Conservation (phyloP, 2,329 filamentous ascomycete species). For the Tricladium varicosporioides region DNA sequence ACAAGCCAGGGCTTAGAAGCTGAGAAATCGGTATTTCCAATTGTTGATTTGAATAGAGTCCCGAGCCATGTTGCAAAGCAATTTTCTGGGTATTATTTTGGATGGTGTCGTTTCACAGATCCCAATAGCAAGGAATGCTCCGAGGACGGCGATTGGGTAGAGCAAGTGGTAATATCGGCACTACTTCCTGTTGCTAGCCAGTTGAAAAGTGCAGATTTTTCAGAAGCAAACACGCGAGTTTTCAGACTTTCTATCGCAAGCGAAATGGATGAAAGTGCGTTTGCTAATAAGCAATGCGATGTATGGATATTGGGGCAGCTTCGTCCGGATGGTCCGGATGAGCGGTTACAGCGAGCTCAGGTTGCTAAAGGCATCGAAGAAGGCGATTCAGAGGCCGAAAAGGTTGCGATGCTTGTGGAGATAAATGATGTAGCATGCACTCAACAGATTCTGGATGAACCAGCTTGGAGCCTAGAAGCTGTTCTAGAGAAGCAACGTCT, state of each 20-base stretch:
- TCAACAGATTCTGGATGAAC: conserved; percentile 37
- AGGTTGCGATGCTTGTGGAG: conserved; percentile 39
- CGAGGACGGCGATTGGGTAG: conserved; percentile 46
- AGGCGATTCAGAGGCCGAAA: conserved; percentile 37
- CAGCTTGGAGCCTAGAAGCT: conserved; percentile 38
- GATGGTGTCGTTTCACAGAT: conserved; percentile 52
- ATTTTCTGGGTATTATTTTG: conserved; percentile 62
- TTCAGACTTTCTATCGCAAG: conserved; percentile 53
- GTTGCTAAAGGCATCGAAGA: conserved; percentile 43
- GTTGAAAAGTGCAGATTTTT: conserved; percentile 21
- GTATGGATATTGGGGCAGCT: conserved; percentile 61
- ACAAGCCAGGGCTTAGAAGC: conserved; percentile 34
- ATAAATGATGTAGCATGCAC: conserved; percentile 38
- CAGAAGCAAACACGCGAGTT: conserved; percentile 48
- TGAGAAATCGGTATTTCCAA: conserved; percentile 46
- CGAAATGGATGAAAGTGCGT: conserved; percentile 44
- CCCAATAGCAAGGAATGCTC: conserved; percentile 30
- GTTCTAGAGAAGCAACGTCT: conserved; percentile 12
- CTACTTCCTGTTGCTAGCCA: conserved; percentile 45
- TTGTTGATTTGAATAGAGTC: conserved; percentile 52
- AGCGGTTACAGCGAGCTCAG: conserved; percentile 38
- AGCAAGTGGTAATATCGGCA: conserved; percentile 57
- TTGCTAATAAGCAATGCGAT: conserved; percentile 46
- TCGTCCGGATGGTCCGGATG: conserved; percentile 37
- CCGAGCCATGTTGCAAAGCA: conserved; percentile 51